phyloP scores from a whole-genome alignment of 1,139 yeast genomes.

The Tardiomyces depauwii region DNA sequence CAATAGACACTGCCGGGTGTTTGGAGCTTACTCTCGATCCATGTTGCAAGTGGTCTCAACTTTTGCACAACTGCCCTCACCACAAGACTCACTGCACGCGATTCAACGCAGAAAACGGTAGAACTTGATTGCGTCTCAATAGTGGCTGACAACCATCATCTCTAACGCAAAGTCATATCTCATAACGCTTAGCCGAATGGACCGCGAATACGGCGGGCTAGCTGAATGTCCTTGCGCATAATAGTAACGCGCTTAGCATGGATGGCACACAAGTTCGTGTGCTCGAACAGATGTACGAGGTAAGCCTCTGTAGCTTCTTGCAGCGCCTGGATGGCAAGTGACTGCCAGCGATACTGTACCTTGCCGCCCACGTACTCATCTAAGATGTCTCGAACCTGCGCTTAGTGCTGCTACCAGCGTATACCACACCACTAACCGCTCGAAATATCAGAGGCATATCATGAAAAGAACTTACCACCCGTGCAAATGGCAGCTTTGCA shows the following conservation, averaged over 20 bases:
- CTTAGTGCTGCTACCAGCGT: too few species aligned
- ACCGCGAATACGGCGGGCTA: conserved; percentile 88
- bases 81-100: too few species aligned
- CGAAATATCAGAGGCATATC: background rate
- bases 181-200: conserved; percentile 12
- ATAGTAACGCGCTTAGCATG: conserved; percentile 93
- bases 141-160: too few species aligned
- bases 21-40: too few species aligned
- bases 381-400: conserved; percentile 56
- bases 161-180: too few species aligned
- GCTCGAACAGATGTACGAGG: conserved; percentile 75
- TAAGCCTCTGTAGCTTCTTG: conserved; percentile 94
- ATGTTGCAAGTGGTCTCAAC: too few species aligned
- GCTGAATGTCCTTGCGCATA: conserved; percentile 85
- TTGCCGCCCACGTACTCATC: conserved; percentile 42
- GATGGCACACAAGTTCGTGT: conserved; percentile 79
- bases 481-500: conserved; percentile 83
- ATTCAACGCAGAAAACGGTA: too few species aligned
- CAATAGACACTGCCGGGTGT: too few species aligned
- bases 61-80: too few species aligned
- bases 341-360: conserved; percentile 70
- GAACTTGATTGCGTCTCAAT: too few species aligned
- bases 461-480: conserved; percentile 35
- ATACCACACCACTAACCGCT: background rate
- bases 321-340: conserved; percentile 74